Evolutionary conservation across 2,329 filamentous ascomycete species (phyloP).

Genomic region (Chalaropsis ovoidea): DNA sequence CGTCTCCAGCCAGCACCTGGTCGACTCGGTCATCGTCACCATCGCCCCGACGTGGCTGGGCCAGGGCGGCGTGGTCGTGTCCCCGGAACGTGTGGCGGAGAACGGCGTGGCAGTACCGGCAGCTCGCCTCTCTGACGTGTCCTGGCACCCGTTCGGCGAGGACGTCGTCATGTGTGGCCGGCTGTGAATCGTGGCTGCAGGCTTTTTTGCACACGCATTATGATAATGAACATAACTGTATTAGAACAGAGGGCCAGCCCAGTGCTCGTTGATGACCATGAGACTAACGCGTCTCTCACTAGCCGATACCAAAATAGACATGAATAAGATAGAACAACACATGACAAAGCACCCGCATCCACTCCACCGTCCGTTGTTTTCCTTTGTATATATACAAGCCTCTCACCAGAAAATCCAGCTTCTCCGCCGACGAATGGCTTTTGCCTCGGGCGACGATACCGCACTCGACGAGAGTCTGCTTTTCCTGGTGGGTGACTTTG

Average conservation of each 20-base stretch:
- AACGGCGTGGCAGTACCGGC: constrained; percentile 47
- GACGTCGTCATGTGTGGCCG: constrained; percentile 74
- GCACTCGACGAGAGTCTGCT: neutral
- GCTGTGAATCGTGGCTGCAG: constrained; percentile 31
- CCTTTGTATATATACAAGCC: neutral
- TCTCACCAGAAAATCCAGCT: constrained; percentile 22
- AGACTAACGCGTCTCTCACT: constrained; percentile 12
- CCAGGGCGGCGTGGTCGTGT: constrained; percentile 66
- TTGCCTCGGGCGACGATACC: neutral
- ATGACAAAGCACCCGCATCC: neutral
- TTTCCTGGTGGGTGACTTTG: neutral
- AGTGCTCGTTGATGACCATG: neutral
- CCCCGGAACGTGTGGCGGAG: constrained; percentile 50
- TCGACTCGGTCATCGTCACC: constrained; percentile 75
- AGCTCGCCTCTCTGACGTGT: constrained; percentile 54
- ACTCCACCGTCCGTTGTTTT: neutral
- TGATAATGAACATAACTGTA: constrained; percentile 30
- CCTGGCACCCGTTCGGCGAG: constrained; percentile 68
- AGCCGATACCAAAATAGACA: constrained; percentile 15
- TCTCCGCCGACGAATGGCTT: constrained; percentile 5
- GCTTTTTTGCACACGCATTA: neutral
- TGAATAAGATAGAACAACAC: neutral
- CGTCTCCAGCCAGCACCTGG: constrained; percentile 47
- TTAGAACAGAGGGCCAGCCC: constrained; percentile 18
- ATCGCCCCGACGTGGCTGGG: constrained; percentile 89